Percentiles rank a stretch among this genome's conserved stretches.
These are phyloP conservation scores for Eurotiales sp. DNA, from an alignment of 2,329 filamentous ascomycete species.

Conservation along the genomic window DNA sequence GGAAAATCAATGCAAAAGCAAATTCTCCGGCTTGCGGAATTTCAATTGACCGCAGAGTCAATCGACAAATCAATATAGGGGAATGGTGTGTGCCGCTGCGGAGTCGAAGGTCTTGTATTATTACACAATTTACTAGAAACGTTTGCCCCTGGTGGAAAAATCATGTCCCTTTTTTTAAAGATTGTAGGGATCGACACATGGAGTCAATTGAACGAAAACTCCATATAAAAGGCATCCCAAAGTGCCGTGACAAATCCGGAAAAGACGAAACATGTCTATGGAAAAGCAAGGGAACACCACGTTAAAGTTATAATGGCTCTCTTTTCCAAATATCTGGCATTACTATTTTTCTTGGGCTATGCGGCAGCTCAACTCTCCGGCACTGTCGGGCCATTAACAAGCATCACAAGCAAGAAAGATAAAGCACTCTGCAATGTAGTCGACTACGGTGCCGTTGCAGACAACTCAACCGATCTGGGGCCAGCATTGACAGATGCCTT, in stretches of 20 bases:
- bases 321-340: neutral
- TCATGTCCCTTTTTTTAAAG: neutral
- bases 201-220: neutral
- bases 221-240: neutral
- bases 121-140: neutral
- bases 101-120: neutral
- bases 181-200: neutral
- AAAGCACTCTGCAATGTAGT: slow-evolving; percentile 52
- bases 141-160: neutral
- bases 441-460: slow-evolving; percentile 50
- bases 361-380: slow-evolving; percentile 38
- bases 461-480: slow-evolving; percentile 51
- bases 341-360: neutral
- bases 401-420: slow-evolving; percentile 41
- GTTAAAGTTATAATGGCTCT: no score
- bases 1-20: neutral
- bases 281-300: no score
- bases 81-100: neutral
- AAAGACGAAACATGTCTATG: no score
- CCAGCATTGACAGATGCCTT: slow-evolving; percentile 48
- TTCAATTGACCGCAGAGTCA: neutral
- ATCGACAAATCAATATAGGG: neutral
- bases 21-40: neutral
- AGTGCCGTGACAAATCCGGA: neutral
- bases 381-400: slow-evolving; percentile 44